Percentiles rank a stretch among this genome's conserved stretches.
phyloP scores from a whole-genome alignment of 768 basidiomycete genomes.

The Aureoboletus auriporus region DNA sequence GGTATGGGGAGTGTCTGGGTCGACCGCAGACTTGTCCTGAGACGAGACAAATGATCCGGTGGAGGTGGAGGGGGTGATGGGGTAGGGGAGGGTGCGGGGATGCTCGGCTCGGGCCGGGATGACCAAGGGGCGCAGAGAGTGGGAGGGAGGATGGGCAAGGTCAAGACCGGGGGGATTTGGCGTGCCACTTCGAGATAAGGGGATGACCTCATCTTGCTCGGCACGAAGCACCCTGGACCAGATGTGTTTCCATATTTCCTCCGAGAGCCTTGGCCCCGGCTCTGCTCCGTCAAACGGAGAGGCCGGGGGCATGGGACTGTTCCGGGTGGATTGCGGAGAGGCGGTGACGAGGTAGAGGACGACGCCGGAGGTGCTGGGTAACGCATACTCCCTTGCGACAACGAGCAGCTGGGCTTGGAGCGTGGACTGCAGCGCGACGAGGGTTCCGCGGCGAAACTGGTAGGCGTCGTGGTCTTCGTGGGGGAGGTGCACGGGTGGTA shows the following conservation, averaged over 20 bases:
- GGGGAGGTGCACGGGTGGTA: slow-evolving; percentile 72
- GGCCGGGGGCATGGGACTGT: slow-evolving; percentile 15
- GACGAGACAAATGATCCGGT: slow-evolving; percentile 53
- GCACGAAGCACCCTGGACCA: slow-evolving; percentile 68
- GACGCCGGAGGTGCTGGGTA: slow-evolving; percentile 82
- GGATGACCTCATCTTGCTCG: slow-evolving; percentile 47
- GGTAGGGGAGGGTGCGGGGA: slow-evolving; percentile 31
- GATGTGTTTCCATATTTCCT: slow-evolving; percentile 85
- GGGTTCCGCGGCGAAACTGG: slow-evolving; percentile 78
- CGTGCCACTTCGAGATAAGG: slow-evolving; percentile 32
- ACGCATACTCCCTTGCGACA: slow-evolving; percentile 90
- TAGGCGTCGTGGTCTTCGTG: slow-evolving; percentile 64
- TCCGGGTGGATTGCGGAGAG: slow-evolving; percentile 18
- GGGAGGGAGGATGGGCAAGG: slow-evolving; percentile 30
- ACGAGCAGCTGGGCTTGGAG: slow-evolving; percentile 79
- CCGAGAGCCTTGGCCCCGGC: slow-evolving; percentile 78
- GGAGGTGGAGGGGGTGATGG: slow-evolving; percentile 38
- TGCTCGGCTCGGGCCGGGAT: slow-evolving; percentile 41
- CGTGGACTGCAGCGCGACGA: slow-evolving; percentile 82
- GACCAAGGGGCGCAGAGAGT: slow-evolving; percentile 43
- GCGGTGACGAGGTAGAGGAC: slow-evolving; percentile 72
- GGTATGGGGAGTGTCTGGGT: slow-evolving; percentile 53
- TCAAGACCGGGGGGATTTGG: slow-evolving; percentile 43
- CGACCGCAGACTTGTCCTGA: slow-evolving; percentile 45
- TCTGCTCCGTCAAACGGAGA: slow-evolving; percentile 38